phyloP scores from a whole-genome alignment of 495 filamentous ascomycete species.

The Hamigera avellanea region DNA sequence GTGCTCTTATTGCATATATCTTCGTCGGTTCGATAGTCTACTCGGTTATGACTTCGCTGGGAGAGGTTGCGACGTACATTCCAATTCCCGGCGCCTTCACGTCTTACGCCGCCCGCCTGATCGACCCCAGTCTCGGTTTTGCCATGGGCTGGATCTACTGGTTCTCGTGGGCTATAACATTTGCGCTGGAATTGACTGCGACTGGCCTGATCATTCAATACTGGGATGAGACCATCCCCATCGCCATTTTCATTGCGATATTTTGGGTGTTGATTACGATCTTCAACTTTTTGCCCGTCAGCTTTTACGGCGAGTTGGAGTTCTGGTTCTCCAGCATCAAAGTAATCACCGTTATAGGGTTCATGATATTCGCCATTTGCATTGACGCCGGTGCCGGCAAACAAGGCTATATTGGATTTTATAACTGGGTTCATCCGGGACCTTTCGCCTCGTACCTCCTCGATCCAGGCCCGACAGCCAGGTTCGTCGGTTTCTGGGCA shows the following conservation, averaged over 20 bases:
- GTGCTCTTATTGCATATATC: constrained; percentile 57
- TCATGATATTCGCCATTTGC: constrained; percentile 58
- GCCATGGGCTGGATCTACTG: constrained; percentile 74
- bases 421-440: constrained; percentile 58
- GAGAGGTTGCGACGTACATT: constrained; percentile 69
- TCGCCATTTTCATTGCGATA: constrained; percentile 64
- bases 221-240: constrained; percentile 50
- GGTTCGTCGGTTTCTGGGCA: constrained; percentile 39
- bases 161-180: constrained; percentile 52
- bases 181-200: constrained; percentile 65
- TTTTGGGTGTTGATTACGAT: constrained; percentile 58
- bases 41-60: constrained; percentile 44
- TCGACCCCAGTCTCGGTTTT: constrained; percentile 65
- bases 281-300: constrained; percentile 54
- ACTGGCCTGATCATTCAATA: constrained; percentile 65
- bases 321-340: constrained; percentile 60
- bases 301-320: constrained; percentile 50
- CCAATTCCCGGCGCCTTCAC: constrained; percentile 70
- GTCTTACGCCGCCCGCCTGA: constrained; percentile 59
- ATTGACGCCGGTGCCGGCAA: constrained; percentile 51
- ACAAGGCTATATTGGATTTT: constrained; percentile 47
- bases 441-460: constrained; percentile 51
- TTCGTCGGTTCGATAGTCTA: constrained; percentile 52
- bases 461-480: constrained; percentile 46
- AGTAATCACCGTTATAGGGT: constrained; percentile 50